Percentiles rank a stretch among this genome's conserved stretches.
Evolutionary conservation across 495 filamentous ascomycete species (phyloP).

Genomic region (Annulohypoxylon bovei): DNA sequence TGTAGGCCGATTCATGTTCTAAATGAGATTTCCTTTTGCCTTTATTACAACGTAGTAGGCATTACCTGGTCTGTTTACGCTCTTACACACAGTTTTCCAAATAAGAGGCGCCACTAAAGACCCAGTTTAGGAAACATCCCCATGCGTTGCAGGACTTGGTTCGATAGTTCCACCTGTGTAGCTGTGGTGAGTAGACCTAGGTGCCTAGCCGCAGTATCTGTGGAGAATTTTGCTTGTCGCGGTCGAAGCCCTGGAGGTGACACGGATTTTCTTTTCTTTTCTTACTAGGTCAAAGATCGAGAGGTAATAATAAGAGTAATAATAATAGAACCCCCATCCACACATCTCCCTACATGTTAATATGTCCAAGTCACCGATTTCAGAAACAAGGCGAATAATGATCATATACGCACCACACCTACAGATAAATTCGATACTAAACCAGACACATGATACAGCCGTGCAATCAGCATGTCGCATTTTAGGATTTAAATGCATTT

Average conservation of each 20-base stretch:
- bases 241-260: background rate
- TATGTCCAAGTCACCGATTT: background rate
- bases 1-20: slow-evolving; percentile 2
- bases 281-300: background rate
- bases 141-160: slow-evolving; percentile 17
- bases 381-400: background rate
- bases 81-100: background rate
- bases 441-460: slow-evolving; percentile 9
- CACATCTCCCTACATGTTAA: background rate
- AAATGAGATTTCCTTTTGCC: background rate
- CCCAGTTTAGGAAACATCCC: slow-evolving; percentile 25
- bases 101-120: slow-evolving; percentile 3
- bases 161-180: slow-evolving; percentile 19
- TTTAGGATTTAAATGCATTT: slow-evolving; percentile 28
- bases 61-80: background rate
- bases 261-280: background rate
- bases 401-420: background rate
- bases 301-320: background rate
- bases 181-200: slow-evolving; percentile 1
- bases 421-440: slow-evolving; percentile 18
- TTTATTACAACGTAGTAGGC: too few relatives aligned
- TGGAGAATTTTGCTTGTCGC: slow-evolving; percentile 15
- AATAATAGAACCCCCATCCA: background rate
- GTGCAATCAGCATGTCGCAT: slow-evolving; percentile 7
- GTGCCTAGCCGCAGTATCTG: slow-evolving; percentile 26